Evolutionary conservation across 2,329 filamentous ascomycete genomes (phyloP), one percentile per base, ranked within the genome.

Genomic region (Rutstroemia sydowiana): DNA sequence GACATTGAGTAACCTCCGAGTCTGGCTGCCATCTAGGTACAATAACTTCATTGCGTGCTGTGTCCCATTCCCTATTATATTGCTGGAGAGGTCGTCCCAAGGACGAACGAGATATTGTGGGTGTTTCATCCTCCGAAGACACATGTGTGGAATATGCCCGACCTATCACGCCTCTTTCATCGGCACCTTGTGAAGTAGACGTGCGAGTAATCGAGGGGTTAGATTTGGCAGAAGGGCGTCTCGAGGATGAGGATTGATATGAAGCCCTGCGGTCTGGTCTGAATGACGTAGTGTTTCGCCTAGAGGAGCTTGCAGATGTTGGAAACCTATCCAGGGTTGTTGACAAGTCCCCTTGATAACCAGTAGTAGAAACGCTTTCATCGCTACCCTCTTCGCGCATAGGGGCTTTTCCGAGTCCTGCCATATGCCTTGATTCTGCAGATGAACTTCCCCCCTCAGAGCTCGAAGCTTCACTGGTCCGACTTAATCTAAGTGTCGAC

Each of bases 11-110:
- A 10, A 88, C 89, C 60, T 95, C 89, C 3, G 78, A 75, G 68
- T 97, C 92, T 3, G 90, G 87, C 70, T 96, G 91, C 92, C 92
- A 97, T 52, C 76, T 75, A 1, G 91, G 90, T 37, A 90, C 70
- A 16, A 77, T 70, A 56, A 86, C 37, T 37, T 57, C 44, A 20
- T 28, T 20, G 4, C 10, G 48, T 37, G n/a, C 14, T 28, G 23
- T 16, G 20, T 51, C 48, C 36, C 18, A 42, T 16, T 40, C 48
- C 14, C 48, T 40, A 34, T 20, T 18, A 9, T 46, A 34, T 9
- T 26, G 34, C 23, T 45, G 48, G 20, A 23, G 14, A 45, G 44
- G 16, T 18, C 36, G 36, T 39, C 36, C n/a, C 5, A 31, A 45
- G 21, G 41, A 21, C 18, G 48, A 31, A 8, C 31, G 41, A 36